Evolutionary conservation across 2,329 filamentous ascomycete species (phyloP), one percentile per base, ranked within the genome.

Genomic region (Aquanectria penicillioides): DNA sequence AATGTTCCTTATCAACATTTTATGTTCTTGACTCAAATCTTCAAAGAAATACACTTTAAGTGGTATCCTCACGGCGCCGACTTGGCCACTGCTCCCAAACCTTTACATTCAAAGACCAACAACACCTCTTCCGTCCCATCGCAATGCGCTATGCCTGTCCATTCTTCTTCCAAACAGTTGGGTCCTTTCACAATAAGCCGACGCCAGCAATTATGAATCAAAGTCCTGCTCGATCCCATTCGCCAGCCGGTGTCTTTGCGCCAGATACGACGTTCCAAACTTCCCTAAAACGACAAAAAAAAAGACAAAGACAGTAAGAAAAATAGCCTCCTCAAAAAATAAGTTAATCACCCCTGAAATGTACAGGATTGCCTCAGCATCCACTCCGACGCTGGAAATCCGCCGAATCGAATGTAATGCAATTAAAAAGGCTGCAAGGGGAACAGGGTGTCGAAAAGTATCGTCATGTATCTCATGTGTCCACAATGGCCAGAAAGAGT

Each of bases 201-300:
- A 64, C 64, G 52, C 66, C 65, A 57, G 62, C 64, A 31, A 61
- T 26, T 54, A 36, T 61, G 68, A 68, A 74, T 72, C 73, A 70
- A 71, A 73, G 69, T 60, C 74, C 73, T 71, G 73, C 73, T 72
- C 51, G 66, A 73, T 73, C 65, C 61, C 56, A 48, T 63, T 57
- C 63, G 57, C 62, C 62, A 41, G 64, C 62, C 56, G 38, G 43
- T 50, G 43, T 49, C 48, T 57, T 53, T 70, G 48, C 67, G 61
- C 67, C 68, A 57, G 54, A 62, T 54, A 62, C 65, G 55, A 68
- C 47, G 62, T 63, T 60, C 49, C 62, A 58, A 47, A 58, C 57
- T 46, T 41, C 50, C 56, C n/a, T 37, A 13, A 48, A 48, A 58
- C 38, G 57, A 34, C 55, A 53, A 60, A 37, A 51, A 31, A 55